Evolutionary conservation across 768 basidiomycete species (phyloP).

Genomic region (Suillus fuscotomentosus): DNA sequence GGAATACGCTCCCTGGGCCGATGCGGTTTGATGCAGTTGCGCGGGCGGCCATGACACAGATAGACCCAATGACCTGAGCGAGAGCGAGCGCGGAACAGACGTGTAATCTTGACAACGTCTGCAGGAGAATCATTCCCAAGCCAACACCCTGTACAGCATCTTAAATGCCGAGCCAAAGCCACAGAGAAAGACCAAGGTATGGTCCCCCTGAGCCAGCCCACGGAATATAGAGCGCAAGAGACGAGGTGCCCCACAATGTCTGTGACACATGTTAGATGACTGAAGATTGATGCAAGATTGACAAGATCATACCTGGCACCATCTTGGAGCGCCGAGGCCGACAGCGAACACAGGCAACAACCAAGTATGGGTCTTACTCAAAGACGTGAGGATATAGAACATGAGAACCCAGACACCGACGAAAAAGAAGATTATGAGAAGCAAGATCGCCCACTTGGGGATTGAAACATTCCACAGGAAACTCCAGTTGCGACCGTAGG

Average conservation of each 20-base stretch:
- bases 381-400: conserved; percentile 73
- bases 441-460: conserved; percentile 77
- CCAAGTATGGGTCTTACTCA: conserved; percentile 96
- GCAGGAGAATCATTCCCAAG: conserved; percentile 85
- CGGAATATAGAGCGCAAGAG: conserved; percentile 88
- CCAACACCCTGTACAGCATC: conserved; percentile 95
- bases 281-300: neutral
- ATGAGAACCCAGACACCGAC: conserved; percentile 80
- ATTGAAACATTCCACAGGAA: conserved; percentile 89
- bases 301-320: conserved; percentile 72
- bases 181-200: conserved; percentile 85
- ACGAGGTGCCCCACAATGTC: conserved; percentile 96
- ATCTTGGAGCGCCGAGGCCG: conserved; percentile 88
- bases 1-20: conserved; percentile 91
- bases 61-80: conserved; percentile 84
- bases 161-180: conserved; percentile 95
- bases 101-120: conserved; percentile 90
- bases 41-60: conserved; percentile 91
- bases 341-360: conserved; percentile 92
- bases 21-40: conserved; percentile 88
- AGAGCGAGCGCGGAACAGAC: conserved; percentile 92
- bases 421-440: conserved; percentile 84
- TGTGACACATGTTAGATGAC: conserved; percentile 20
- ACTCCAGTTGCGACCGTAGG: conserved; percentile 92
- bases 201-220: conserved; percentile 88